These are phyloP conservation scores for Ophiocordyceps australis DNA, from an alignment of 2,329 filamentous ascomycete genomes.

Conservation along the genomic window DNA sequence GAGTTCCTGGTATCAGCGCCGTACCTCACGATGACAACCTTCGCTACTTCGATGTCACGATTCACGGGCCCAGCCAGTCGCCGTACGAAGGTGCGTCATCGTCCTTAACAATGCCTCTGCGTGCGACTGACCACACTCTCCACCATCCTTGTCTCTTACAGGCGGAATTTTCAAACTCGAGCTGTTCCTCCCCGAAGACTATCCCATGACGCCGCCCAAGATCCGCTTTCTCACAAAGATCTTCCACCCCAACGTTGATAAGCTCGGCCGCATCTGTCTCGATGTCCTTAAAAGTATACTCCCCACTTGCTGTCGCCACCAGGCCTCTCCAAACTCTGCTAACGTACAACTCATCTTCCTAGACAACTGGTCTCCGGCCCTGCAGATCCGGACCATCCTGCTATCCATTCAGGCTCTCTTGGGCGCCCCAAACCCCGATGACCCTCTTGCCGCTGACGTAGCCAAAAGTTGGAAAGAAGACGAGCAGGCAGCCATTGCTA, in stretches of 20 bases:
- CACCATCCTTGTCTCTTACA: slow-evolving; percentile 8
- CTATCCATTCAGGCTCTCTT: slow-evolving; percentile 94
- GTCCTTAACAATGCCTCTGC: no score
- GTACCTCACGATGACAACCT: slow-evolving; percentile 94
- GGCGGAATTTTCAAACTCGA: slow-evolving; percentile 89
- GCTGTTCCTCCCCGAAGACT: slow-evolving; percentile 94
- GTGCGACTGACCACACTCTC: no score
- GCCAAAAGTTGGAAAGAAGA: slow-evolving; percentile 98
- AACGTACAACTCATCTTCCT: no score
- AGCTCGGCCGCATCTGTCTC: slow-evolving; percentile 88
- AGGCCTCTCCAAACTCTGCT: slow-evolving; percentile 1
- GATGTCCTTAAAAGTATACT: slow-evolving; percentile 86
- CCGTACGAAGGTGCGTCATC: slow-evolving; percentile 72
- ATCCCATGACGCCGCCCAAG: slow-evolving; percentile 97
- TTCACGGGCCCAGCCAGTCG: slow-evolving; percentile 79
- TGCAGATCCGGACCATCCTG: slow-evolving; percentile 97
- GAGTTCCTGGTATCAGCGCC: slow-evolving; percentile 90
- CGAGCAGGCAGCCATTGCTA: slow-evolving; percentile 79
- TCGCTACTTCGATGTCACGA: slow-evolving; percentile 94
- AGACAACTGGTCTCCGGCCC: slow-evolving; percentile 98
- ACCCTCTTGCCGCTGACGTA: slow-evolving; percentile 94
- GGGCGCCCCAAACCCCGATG: slow-evolving; percentile 91
- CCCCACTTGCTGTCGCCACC: neutral
- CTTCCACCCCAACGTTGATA: slow-evolving; percentile 98
- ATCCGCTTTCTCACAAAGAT: slow-evolving; percentile 98